A percentile compares a stretch with the other conserved stretches of the same genome.
These are phyloP conservation scores for Komagataella pseudopastoris DNA, from an alignment of 805 yeast species.

Conservation along the genomic window DNA sequence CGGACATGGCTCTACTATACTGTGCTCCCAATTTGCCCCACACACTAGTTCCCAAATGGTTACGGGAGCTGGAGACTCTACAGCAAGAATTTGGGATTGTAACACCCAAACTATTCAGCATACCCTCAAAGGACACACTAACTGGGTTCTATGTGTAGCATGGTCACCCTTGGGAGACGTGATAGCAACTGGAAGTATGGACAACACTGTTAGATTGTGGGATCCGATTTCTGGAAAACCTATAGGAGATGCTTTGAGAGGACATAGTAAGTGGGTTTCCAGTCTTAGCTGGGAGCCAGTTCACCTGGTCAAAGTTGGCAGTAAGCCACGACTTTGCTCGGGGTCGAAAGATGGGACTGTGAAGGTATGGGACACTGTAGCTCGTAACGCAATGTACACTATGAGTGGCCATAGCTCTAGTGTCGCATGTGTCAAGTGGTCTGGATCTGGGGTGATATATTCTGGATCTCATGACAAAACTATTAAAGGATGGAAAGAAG, in stretches of 20 bases:
- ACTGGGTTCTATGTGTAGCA: slow-evolving; percentile 87
- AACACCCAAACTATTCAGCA: slow-evolving; percentile 83
- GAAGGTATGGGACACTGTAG: slow-evolving; percentile 76
- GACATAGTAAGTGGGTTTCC: slow-evolving; percentile 86
- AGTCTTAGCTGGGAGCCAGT: slow-evolving; percentile 90
- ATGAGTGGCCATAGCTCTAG: slow-evolving; percentile 81
- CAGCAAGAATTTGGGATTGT: slow-evolving; percentile 96
- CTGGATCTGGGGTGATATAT: slow-evolving; percentile 75
- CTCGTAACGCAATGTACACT: slow-evolving; percentile 52
- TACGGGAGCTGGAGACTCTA: slow-evolving; percentile 92
- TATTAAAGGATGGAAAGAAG: slow-evolving; percentile 77
- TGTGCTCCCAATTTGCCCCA: slow-evolving; percentile 92
- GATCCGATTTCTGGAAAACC: slow-evolving; percentile 62
- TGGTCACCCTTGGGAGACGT: slow-evolving; percentile 89
- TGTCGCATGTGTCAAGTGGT: slow-evolving; percentile 96
- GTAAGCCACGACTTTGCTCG: slow-evolving; percentile 60
- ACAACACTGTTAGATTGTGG: slow-evolving; percentile 81
- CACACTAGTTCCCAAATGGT: slow-evolving; percentile 73
- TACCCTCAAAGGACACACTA: slow-evolving; percentile 71
- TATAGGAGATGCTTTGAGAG: slow-evolving; percentile 59
- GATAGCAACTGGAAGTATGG: slow-evolving; percentile 96
- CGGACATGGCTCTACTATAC: slow-evolving; percentile 90
- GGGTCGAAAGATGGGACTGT: slow-evolving; percentile 88
- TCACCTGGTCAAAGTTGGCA: slow-evolving; percentile 60
- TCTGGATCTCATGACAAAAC: slow-evolving; percentile 93